Conservation (phyloP, 1,284 basidiomycete genomes). For the Boletus sp. region DNA sequence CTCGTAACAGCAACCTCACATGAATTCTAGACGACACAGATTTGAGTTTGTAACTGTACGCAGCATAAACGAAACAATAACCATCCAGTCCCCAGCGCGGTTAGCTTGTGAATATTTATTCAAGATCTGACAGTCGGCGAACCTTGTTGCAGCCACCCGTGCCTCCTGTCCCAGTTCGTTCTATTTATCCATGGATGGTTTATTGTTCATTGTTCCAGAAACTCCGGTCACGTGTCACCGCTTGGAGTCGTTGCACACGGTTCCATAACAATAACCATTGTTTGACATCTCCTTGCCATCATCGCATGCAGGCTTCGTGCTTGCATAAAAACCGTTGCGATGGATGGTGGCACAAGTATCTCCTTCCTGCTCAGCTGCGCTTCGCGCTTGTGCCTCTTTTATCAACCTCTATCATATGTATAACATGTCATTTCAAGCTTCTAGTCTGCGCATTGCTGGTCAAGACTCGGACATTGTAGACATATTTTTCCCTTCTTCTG, state of each 20-base stretch:
- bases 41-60: neutral
- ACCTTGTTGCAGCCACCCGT: conserved; percentile 18
- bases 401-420: conserved; percentile 9
- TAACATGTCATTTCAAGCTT: conserved; percentile 21
- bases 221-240: conserved; percentile 21
- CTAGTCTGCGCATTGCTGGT: conserved; percentile 28
- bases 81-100: neutral
- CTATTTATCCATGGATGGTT: conserved; percentile 6
- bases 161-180: neutral
- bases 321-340: conserved; percentile 20
- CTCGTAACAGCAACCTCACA: neutral
- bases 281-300: conserved; percentile 18
- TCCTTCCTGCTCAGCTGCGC: conserved; percentile 27
- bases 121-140: conserved; percentile 1
- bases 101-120: conserved; percentile 8
- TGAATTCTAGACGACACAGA: neutral
- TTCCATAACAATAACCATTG: conserved; percentile 29
- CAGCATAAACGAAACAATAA: conserved; percentile 18
- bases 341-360: neutral
- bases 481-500: conserved; percentile 15
- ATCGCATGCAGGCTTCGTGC: conserved; percentile 1
- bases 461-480: conserved; percentile 20
- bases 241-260: neutral
- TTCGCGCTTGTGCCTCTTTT: conserved; percentile 21
- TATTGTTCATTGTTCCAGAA: conserved; percentile 24